These are phyloP conservation scores for Tremella yokohamensis DNA, from an alignment of 768 basidiomycete genomes.

Conservation along the genomic window DNA sequence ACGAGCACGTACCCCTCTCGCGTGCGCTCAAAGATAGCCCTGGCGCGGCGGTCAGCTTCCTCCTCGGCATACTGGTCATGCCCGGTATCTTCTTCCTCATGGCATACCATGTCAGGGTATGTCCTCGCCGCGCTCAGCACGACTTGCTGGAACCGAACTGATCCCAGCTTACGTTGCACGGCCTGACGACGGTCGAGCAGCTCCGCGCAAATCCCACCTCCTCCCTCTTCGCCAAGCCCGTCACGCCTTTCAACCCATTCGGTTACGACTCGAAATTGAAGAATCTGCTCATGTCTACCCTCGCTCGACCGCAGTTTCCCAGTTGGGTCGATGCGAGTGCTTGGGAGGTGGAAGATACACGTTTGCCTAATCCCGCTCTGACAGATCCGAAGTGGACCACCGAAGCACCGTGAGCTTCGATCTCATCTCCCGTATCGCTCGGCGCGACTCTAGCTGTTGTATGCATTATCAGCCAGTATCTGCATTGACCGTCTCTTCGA, in stretches of 20 bases:
- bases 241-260: constrained; percentile 71
- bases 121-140: constrained; percentile 40
- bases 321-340: constrained; percentile 71
- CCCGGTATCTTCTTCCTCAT: constrained; percentile 80
- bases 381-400: constrained; percentile 14
- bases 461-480: not conserved
- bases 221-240: constrained; percentile 60
- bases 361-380: constrained; percentile 67
- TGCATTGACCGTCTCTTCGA: too few relatives aligned
- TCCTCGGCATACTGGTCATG: constrained; percentile 66
- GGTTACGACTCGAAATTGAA: constrained; percentile 70
- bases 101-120: constrained; percentile 78
- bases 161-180: constrained; percentile 63
- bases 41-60: constrained; percentile 79
- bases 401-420: not conserved
- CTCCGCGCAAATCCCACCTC: constrained; percentile 83
- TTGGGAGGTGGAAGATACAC: constrained; percentile 66
- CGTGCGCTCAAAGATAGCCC: constrained; percentile 57
- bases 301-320: constrained; percentile 75
- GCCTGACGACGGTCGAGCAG: constrained; percentile 93
- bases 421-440: not conserved
- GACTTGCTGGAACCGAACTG: constrained; percentile 1
- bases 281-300: constrained; percentile 65
- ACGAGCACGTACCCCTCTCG: constrained; percentile 57
- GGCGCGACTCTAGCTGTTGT: not conserved